Percentiles rank a stretch among this genome's conserved stretches.
phyloP scores from a whole-genome alignment of 176 grass and related monocot genomes.

The Melocanna baccifera region DNA sequence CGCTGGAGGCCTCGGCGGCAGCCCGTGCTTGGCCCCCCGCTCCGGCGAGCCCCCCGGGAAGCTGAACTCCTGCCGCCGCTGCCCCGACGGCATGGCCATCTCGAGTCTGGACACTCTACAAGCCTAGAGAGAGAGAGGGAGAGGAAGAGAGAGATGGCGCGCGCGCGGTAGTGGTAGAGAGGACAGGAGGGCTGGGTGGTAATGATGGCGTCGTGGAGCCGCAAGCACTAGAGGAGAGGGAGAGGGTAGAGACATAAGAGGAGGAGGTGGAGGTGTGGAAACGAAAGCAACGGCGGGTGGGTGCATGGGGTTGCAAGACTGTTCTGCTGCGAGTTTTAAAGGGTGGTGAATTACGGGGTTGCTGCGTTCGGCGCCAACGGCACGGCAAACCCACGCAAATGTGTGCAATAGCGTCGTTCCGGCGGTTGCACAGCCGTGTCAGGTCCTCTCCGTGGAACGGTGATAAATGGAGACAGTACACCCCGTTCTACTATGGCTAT shows the following conservation, averaged over 20 bases:
- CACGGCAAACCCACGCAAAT: neutral
- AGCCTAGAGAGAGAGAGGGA: neutral
- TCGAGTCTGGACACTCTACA: neutral
- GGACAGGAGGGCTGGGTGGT: neutral
- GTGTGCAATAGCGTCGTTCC: neutral
- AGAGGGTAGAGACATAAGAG: no score
- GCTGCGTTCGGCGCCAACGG: neutral
- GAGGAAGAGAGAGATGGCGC: neutral
- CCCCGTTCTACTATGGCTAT: no score
- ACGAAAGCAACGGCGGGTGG: conserved; percentile 12
- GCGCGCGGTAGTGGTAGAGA: neutral
- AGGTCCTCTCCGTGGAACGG: no score
- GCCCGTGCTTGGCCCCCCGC: neutral
- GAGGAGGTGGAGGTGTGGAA: neutral
- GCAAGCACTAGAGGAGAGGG: neutral
- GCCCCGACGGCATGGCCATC: conserved; percentile 23
- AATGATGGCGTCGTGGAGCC: neutral
- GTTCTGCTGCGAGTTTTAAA: conserved; percentile 5
- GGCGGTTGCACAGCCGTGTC: neutral
- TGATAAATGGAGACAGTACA: no score
- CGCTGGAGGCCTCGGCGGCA: neutral
- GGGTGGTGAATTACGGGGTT: neutral
- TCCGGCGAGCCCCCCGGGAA: conserved; percentile 3
- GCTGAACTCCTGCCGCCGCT: conserved; percentile 43
- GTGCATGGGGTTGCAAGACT: neutral